A percentile compares a stretch with the other conserved stretches of the same genome.
Evolutionary conservation across 495 filamentous ascomycete genomes (phyloP).

Genomic region (Bombardia bombarda): DNA sequence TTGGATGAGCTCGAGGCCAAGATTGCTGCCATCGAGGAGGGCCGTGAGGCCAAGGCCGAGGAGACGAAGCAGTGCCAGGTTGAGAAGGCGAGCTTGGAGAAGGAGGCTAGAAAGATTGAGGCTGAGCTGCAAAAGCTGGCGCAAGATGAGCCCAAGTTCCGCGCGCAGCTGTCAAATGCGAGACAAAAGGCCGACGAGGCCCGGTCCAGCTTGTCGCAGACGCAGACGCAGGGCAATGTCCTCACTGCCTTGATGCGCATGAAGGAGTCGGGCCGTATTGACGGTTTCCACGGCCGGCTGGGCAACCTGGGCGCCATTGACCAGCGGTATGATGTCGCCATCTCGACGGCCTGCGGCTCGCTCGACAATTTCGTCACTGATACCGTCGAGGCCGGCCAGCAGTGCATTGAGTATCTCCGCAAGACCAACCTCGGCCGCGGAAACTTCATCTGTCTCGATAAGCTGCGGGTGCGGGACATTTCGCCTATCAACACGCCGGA

Average conservation of each 20-base stretch:
- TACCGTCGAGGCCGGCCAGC: constrained; percentile 86
- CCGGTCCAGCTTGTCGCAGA: constrained; percentile 75
- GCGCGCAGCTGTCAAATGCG: constrained; percentile 73
- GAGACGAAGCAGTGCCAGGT: constrained; percentile 70
- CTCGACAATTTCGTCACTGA: constrained; percentile 96
- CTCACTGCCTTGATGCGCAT: constrained; percentile 86
- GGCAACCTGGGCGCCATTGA: constrained; percentile 96
- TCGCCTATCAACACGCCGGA: constrained; percentile 79
- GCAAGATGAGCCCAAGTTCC: constrained; percentile 70
- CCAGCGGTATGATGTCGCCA: constrained; percentile 87
- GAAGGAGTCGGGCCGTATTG: constrained; percentile 91
- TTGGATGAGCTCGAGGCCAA: constrained; percentile 79
- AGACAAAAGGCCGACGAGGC: constrained; percentile 95
- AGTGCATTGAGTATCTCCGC: constrained; percentile 93
- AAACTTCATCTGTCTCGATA: constrained; percentile 92
- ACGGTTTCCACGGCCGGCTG: constrained; percentile 91
- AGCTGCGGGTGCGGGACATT: constrained; percentile 68
- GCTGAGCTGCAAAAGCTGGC: constrained; percentile 61
- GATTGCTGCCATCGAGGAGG: constrained; percentile 63
- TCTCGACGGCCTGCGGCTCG: constrained; percentile 87
- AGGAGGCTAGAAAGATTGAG: constrained; percentile 63
- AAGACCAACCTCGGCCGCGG: constrained; percentile 97
- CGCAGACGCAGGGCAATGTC: constrained; percentile 88
- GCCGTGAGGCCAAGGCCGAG: constrained; percentile 56
- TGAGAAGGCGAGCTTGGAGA: constrained; percentile 62